These are phyloP conservation scores for Coemansia sp. DNA, from an alignment of 192 early-diverging fungal genomes.

Conservation along the genomic window DNA sequence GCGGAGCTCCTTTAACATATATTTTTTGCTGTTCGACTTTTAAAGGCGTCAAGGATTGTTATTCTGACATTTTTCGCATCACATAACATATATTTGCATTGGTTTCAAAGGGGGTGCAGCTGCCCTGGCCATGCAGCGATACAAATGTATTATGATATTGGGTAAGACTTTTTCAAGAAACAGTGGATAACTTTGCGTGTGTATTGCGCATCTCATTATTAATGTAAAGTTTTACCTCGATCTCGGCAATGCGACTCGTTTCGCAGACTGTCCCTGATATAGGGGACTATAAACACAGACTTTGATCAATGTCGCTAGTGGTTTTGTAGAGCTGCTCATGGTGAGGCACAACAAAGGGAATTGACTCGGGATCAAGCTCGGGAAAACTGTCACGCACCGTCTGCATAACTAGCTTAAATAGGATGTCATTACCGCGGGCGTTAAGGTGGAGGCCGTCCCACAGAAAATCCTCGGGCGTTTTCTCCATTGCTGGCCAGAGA, in stretches of 20 bases:
- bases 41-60: too few relatives aligned
- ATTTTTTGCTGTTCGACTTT: too few relatives aligned
- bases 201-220: too few relatives aligned
- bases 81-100: neutral
- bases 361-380: constrained; percentile 24
- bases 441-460: constrained; percentile 44
- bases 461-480: constrained; percentile 8
- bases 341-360: constrained; percentile 23
- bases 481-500: constrained; percentile 39
- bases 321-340: constrained; percentile 3
- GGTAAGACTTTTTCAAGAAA: too few relatives aligned
- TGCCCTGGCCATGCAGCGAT: too few relatives aligned
- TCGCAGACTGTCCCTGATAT: neutral
- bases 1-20: too few relatives aligned
- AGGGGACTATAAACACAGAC: neutral
- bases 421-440: constrained; percentile 36
- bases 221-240: too few relatives aligned
- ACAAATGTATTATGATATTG: too few relatives aligned
- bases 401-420: constrained; percentile 22
- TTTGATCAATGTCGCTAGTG: neutral
- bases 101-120: too few relatives aligned
- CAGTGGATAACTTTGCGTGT: too few relatives aligned
- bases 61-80: neutral
- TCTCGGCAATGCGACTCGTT: too few relatives aligned
- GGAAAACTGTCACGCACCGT: constrained; percentile 14